Evolutionary conservation across 306 rosid genomes (phyloP).

Genomic region (Gastrolobium villosum): DNA sequence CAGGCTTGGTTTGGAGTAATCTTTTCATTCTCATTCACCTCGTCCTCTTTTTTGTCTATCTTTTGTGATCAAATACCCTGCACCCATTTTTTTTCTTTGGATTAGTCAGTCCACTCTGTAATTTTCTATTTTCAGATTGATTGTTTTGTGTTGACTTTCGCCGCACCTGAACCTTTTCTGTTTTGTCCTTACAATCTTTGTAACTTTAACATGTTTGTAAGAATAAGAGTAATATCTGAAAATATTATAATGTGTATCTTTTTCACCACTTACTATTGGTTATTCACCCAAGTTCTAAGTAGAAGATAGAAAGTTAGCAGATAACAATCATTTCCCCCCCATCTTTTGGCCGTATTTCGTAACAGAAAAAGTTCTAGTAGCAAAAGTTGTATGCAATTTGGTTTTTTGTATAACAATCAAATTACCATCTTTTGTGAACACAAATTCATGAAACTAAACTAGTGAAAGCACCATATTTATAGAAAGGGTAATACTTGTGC

Average conservation of each 20-base stretch:
- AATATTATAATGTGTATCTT: neutral
- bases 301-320: neutral
- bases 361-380: too few relatives aligned
- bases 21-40: slow-evolving; percentile 56
- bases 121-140: slow-evolving; percentile 29
- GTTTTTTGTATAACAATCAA: too few relatives aligned
- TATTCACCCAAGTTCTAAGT: neutral
- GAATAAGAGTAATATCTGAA: slow-evolving; percentile 34
- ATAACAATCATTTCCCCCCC: too few relatives aligned
- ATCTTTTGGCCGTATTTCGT: too few relatives aligned
- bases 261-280: neutral
- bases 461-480: too few relatives aligned
- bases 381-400: too few relatives aligned
- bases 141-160: slow-evolving; percentile 20
- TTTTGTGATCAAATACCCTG: slow-evolving; percentile 43
- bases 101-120: slow-evolving; percentile 8
- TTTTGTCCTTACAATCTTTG: slow-evolving; percentile 21
- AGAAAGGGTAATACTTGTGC: too few relatives aligned
- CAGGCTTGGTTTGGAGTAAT: slow-evolving; percentile 56
- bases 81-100: slow-evolving; percentile 3
- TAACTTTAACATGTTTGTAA: slow-evolving; percentile 31
- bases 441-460: too few relatives aligned
- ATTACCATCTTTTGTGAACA: too few relatives aligned
- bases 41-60: slow-evolving; percentile 43
- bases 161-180: neutral